Evolutionary conservation across 768 basidiomycete species (phyloP).

Genomic region (Termitomyces sp.): DNA sequence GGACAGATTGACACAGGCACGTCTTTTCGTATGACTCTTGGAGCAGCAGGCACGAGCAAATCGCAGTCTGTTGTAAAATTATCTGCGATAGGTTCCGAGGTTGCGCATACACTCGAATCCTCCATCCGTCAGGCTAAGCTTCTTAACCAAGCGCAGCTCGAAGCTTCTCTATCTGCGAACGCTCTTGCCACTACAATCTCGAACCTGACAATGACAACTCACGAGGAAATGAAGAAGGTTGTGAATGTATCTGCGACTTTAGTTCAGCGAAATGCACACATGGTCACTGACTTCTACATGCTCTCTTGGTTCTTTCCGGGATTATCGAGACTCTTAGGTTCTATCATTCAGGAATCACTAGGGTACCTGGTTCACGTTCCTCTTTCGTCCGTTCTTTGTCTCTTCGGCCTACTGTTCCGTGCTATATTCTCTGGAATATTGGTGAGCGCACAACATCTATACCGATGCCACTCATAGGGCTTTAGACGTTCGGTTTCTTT

Average conservation of each 20-base stretch:
- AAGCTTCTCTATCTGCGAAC: conserved; percentile 27
- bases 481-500: conserved; percentile 8
- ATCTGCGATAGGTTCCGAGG: conserved; percentile 16
- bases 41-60: not conserved
- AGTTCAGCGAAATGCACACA: conserved; percentile 24
- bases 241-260: conserved; percentile 32
- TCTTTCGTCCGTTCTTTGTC: conserved; percentile 20
- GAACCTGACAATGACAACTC: conserved; percentile 31
- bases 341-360: conserved; percentile 12
- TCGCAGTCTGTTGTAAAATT: conserved; percentile 15
- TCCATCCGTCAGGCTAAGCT: conserved; percentile 14
- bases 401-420: conserved; percentile 25
- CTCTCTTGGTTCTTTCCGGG: conserved; percentile 2
- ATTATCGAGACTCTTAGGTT: conserved; percentile 5
- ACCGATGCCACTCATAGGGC: not conserved
- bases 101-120: conserved; percentile 23
- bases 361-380: conserved; percentile 21
- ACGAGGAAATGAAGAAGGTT: conserved; percentile 39
- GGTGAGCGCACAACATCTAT: conserved; percentile 25
- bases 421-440: conserved; percentile 30
- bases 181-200: conserved; percentile 29
- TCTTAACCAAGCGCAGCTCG: conserved; percentile 24
- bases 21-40: not conserved
- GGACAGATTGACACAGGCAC: conserved; percentile 9
- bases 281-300: not conserved